Base-by-base conservation (phyloP, 148 eudicot genomes). In the Vaccinium myrtillus region DNA sequence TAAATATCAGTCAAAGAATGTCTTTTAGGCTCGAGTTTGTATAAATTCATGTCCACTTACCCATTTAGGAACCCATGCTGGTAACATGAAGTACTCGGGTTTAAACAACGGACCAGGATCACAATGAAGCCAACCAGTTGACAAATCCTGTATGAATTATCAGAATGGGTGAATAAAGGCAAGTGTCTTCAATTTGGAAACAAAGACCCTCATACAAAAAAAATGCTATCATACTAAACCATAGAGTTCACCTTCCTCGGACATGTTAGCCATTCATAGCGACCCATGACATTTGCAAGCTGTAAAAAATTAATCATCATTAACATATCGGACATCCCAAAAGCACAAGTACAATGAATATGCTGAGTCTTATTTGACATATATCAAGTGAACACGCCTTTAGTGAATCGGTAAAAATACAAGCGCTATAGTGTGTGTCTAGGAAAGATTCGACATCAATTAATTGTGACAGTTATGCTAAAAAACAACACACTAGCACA, bases 41-140 rank as follows among this genome's bases (percentile, higher is more conserved):
- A 61, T 53, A 76, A 78, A n/a, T 82, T 49, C 36, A 30, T 9
- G 43, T 80, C 65, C 53, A 84, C 90, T 92, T 86, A 96, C 99
- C 98, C 93, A 93, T 82, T 84, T 83, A 82, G 97, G 91, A 87
- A 92, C 16, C 95, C 94, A 91, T 65, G 85, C 87, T 23, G 95
- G 98, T 71, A 97, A 79, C 71, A 89, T 82, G 80, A 86, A 93
- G 78, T 83, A 78, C 87, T 95, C 98, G 8, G 98, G 96, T 85
- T 88, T 97, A 85, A 90, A 97, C 84, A 95, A 75, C 23, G 91
- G 92, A 54, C 93, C 98, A 81, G 99, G 99, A 89, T 95, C 98
- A 89, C 99, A 97, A 70, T 97, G 90, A 86, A 97, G 99, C 99
- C 99, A 97, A 59, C 98, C 96, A 86, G 98, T 93, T 23, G 99